These are phyloP conservation scores for Phaseolus lunatus DNA, from an alignment of 306 rosid genomes.

Conservation along the genomic window DNA sequence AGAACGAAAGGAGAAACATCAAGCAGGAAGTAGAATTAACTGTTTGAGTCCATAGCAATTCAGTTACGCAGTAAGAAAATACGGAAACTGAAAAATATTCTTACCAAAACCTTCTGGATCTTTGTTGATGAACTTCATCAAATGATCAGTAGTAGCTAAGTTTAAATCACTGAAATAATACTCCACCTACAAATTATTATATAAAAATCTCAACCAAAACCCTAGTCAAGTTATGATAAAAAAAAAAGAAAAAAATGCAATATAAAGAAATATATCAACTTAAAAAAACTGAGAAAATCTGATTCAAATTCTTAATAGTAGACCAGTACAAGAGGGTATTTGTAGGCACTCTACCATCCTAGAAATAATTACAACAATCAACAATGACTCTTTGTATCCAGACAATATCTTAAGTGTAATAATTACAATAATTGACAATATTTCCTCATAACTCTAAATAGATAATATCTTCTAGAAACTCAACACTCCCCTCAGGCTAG, in stretches of 20 bases:
- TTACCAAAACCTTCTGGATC: conserved; percentile 96
- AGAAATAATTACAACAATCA: too few species aligned
- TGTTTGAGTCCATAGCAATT: conserved; percentile 12
- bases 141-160: conserved; percentile 96
- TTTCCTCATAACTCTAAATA: too few species aligned
- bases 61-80: neutral
- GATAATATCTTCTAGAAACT: too few species aligned
- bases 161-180: conserved; percentile 97
- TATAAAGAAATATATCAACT: conserved; percentile 5
- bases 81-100: conserved; percentile 36
- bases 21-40: conserved; percentile 37
- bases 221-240: conserved; percentile 28
- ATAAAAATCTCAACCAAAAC: conserved; percentile 41
- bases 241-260: neutral
- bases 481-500: too few species aligned
- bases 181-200: conserved; percentile 77
- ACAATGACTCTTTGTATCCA: too few species aligned
- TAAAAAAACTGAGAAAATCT: too few species aligned
- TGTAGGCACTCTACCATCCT: too few species aligned
- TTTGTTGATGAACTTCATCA: conserved; percentile 94
- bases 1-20: conserved; percentile 13
- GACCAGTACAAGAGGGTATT: too few species aligned
- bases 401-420: too few species aligned
- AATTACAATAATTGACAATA: too few species aligned
- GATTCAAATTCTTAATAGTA: too few species aligned